These are phyloP conservation scores for Vitis rupestris DNA, from an alignment of 164 flowering plant genomes.

Conservation along the genomic window DNA sequence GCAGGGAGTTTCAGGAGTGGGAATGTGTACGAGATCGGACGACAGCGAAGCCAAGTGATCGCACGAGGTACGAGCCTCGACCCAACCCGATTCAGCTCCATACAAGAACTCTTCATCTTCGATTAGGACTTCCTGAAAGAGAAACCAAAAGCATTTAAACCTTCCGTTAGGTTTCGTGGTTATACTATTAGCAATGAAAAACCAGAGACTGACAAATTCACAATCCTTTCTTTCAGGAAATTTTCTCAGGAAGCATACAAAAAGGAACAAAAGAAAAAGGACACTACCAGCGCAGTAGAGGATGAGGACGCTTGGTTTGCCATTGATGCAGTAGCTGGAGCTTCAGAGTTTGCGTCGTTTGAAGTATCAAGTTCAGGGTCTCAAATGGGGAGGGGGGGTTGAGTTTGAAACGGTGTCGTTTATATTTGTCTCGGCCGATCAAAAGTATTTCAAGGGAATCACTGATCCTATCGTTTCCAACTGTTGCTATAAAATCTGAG, in stretches of 20 bases:
- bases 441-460: too few species aligned
- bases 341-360: not conserved
- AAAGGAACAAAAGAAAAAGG: not conserved
- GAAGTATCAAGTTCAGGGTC: not conserved
- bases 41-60: constrained; percentile 60
- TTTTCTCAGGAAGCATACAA: too few species aligned
- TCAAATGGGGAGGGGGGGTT: not conserved
- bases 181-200: too few species aligned
- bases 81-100: constrained; percentile 87
- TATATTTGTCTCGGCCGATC: too few species aligned
- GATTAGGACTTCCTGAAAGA: too few species aligned
- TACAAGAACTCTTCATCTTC: not conserved
- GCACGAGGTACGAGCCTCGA: constrained; percentile 73
- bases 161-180: too few species aligned
- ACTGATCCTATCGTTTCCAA: too few species aligned
- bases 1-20: constrained; percentile 67
- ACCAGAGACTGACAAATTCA: too few species aligned
- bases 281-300: constrained; percentile 18
- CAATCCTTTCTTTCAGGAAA: too few species aligned
- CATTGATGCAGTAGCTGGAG: constrained; percentile 12
- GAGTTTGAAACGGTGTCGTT: too few species aligned
- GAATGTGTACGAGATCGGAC: constrained; percentile 69
- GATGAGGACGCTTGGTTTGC: constrained; percentile 31
- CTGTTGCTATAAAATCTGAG: too few species aligned
- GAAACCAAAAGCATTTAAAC: too few species aligned